Base-by-base conservation (phyloP, 2,329 filamentous ascomycete genomes). In the Epichloe aotearoae region DNA sequence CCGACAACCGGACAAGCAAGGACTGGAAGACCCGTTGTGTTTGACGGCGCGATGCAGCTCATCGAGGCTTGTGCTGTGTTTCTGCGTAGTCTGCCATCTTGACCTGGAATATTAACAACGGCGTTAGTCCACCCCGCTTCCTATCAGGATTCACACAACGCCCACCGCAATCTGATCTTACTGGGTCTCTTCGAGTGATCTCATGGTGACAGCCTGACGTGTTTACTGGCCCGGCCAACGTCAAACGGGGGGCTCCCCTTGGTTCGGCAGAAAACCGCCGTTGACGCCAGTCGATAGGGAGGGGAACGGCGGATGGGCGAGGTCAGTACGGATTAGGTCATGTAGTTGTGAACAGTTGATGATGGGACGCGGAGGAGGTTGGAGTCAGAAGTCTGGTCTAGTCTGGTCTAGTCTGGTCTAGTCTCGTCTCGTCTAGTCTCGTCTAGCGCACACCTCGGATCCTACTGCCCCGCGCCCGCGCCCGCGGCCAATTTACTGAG, bases 1-100 rank as follows among this genome's bases (percentile, higher is more conserved):
- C 51, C 90, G 82, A 56, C 89, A 79, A 14, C 88, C 88, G 45
- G 81, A 73, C 49, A 82, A 69, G 63, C 84, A 88, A 46, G 83
- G 80, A 59, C 77, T 85, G 11, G 66, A 66, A 15, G 75, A 65
- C 17, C 77, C 76, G 59, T 81, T 76, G 55, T 76, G 69, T 64
- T 75, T 79, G 49, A 87, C 75, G n/a, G 80, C 79, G 56, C 73
- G 73, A 66, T 78, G 81, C 50, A 89, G 70, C 53, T 82, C 76
- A n/a, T 69, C 68, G 53, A 85, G 69, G 59, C 73, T 77, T 50
- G 73, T 70, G 57, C 76, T 74, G 60, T 80, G 71, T 57, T 69
- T 71, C 61, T 80, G 75, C 38, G 84, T 81, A 58, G 75, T 71
- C 59, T 78, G 71, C 86, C 85, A 89, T 76, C 82, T 77, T 64